Base-by-base conservation (phyloP, 1,139 yeast species). In the Pichia sp. region DNA sequence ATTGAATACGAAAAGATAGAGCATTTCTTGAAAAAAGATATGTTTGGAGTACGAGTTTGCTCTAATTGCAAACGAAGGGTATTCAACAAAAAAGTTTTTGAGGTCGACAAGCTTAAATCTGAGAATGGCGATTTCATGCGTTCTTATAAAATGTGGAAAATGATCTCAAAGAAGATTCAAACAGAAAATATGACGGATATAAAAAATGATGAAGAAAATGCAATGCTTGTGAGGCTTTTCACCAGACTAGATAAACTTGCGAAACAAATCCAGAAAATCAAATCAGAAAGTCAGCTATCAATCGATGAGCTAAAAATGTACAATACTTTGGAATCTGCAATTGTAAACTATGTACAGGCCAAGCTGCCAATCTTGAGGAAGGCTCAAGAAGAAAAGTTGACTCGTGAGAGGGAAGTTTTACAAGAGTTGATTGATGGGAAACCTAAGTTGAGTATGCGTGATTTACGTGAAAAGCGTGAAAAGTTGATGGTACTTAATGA, bases 401-500 rank as follows among this genome's bases (percentile, higher is more conserved):
- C 36, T 30, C 48, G 49, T 8, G 57, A 56, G 51, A 36, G 53
- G 10, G 45, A 52, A 30, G 49, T 45, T 4, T 52, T 56, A 15
- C 48, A 54, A 31, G 23, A 52, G 13, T 31, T 57, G 2, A 45
- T 56, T 3, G 53, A 55, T n/a, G 49, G 52, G 1, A 56, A 54
- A 36, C 55, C 78, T 1, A 65, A 67, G 46, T 61, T 80, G 10
- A 73, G 79, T 1, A 77, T 78, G 62, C 72, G 72, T 50, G 81
- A 84, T 61, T 80, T 87, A 5, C 74, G 88, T 53, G 78, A 77
- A 55, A 71, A 79, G 41, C 75, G 95, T 54, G 95, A 90, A 62
- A 86, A 87, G 61, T 70, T 92, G 55, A 87, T 90, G 85, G 97
- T 92, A 13, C 73, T 90, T 70, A 86, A 86, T 60, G 97, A 92